A percentile compares a stretch with the other conserved stretches of the same genome.
Evolutionary conservation across 2,329 filamentous ascomycete species (phyloP).

Genomic region (Colletotrichum plurivorum): DNA sequence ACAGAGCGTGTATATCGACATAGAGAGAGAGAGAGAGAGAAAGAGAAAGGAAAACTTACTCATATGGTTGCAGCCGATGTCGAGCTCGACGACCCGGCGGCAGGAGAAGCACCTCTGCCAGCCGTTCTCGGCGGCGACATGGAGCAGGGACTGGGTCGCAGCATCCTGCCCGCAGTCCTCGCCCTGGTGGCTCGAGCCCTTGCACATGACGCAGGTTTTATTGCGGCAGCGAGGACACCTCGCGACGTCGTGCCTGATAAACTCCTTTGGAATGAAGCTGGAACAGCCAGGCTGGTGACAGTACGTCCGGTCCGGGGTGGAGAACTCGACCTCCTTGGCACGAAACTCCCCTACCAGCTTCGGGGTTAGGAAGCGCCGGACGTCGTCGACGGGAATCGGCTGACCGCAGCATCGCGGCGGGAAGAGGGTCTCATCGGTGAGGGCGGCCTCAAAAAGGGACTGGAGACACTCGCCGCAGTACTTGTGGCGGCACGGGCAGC

Average conservation of each 20-base stretch:
- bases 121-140: neutral
- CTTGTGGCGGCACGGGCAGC: constrained; percentile 57
- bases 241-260: constrained; percentile 52
- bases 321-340: constrained; percentile 63
- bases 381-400: constrained; percentile 53
- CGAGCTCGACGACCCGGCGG: constrained; percentile 1
- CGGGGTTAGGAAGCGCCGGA: neutral
- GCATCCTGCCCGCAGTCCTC: neutral
- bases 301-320: constrained; percentile 64
- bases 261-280: constrained; percentile 56
- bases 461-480: constrained; percentile 67
- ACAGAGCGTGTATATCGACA: no score
- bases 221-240: constrained; percentile 58
- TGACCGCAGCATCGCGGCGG: constrained; percentile 68
- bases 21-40: no score
- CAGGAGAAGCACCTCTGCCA: constrained; percentile 4
- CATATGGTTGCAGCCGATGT: constrained; percentile 50
- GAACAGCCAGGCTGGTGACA: constrained; percentile 62
- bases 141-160: neutral
- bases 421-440: constrained; percentile 66
- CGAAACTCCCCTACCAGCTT: constrained; percentile 53
- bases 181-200: neutral
- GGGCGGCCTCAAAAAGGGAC: constrained; percentile 58
- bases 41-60: constrained; percentile 55
- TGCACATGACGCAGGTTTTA: constrained; percentile 57